Percentiles rank a stretch among this genome's conserved stretches.
Evolutionary conservation across 2,329 filamentous ascomycete species (phyloP).

Genomic region (Neonectria sp.): DNA sequence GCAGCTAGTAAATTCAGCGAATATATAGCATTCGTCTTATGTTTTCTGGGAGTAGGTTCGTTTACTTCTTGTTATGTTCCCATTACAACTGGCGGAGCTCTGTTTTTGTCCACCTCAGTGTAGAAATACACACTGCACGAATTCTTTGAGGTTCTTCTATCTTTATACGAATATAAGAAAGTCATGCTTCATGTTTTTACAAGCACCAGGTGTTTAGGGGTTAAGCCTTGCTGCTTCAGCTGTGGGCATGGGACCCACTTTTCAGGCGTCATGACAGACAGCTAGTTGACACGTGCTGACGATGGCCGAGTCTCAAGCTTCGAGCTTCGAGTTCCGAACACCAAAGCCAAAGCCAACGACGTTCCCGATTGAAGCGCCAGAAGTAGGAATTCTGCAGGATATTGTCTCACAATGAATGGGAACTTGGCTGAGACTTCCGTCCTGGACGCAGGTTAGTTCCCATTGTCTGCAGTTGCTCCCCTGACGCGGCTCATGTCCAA

Average conservation of each 20-base stretch:
- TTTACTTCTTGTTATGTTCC: background rate
- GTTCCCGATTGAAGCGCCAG: slow-evolving; percentile 22
- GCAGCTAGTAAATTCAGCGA: slow-evolving; percentile 27
- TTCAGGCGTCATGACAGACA: slow-evolving; percentile 47
- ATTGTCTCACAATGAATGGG: slow-evolving; percentile 58
- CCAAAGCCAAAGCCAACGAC: slow-evolving; percentile 9
- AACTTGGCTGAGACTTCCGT: slow-evolving; percentile 54
- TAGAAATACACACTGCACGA: background rate
- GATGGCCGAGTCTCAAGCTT: slow-evolving; percentile 20
- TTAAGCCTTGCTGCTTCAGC: slow-evolving; percentile 1
- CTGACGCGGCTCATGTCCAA: slow-evolving; percentile 40
- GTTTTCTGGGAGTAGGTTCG: background rate
- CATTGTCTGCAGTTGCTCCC: slow-evolving; percentile 23
- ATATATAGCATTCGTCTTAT: slow-evolving; percentile 29
- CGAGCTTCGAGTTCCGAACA: slow-evolving; percentile 10
- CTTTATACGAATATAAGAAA: background rate
- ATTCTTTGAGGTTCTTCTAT: background rate
- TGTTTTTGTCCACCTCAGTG: background rate
- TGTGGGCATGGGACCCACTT: slow-evolving; percentile 38
- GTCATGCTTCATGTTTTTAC: background rate
- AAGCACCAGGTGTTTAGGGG: slow-evolving; percentile 22
- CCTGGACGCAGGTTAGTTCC: slow-evolving; percentile 61
- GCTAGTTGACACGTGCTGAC: slow-evolving; percentile 48
- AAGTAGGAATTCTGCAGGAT: slow-evolving; percentile 6
- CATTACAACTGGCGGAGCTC: background rate